Base-by-base conservation (phyloP, 768 basidiomycete species). In the Pholiota microspora region DNA sequence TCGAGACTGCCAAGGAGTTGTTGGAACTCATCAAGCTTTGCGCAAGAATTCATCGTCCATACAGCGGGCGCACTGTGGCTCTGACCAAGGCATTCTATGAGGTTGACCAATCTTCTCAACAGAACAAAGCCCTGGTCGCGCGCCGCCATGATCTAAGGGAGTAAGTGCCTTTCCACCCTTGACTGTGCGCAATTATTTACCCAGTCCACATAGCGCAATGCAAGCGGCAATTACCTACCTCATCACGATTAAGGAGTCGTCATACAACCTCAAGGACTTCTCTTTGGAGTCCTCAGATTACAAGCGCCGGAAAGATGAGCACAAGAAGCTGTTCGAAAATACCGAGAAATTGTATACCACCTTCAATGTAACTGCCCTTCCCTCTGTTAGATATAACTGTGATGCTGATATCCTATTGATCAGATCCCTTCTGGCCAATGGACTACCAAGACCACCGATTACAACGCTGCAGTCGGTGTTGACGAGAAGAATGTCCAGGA, bases 11-110 rank as follows among this genome's bases (percentile, higher is more conserved):
- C 15, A 28, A 34, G n/a, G 47, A 44, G 42, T 49, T 56, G n/a
- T 23, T 56, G 16, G 23, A 40, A 16, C 49, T 56, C 24, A 51
- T 56, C 21, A 56, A 52, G 25, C 55, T 56, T 15, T 27, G 38
- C 12, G 50, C 45, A 8, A 6, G 15, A 3, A 52, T 56, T n/a
- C 45, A 25, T 13, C 44, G 55, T 16, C 49, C 45, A 10, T 56
- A 49, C 55, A 50, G 42, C 27, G 55, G 55, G 2, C 44, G 55
- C 9, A 29, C 45, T 13, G 55, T 42, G 6, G 42, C 45, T 12
- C 25, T 56, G 16, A 28, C 50, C 25, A 51, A 52, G 42, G 42
- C 49, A 5, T 10, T 46, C n/a, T 52, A 56, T 27, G 10, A n/a
- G 15, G 38, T 56, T 13, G 54, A 55, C n/a, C 36, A 35, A 18